A percentile compares a stretch with the other conserved stretches of the same genome.
Conservation (phyloP, 2,329 filamentous ascomycete genomes). For the Botrytis medusae region DNA sequence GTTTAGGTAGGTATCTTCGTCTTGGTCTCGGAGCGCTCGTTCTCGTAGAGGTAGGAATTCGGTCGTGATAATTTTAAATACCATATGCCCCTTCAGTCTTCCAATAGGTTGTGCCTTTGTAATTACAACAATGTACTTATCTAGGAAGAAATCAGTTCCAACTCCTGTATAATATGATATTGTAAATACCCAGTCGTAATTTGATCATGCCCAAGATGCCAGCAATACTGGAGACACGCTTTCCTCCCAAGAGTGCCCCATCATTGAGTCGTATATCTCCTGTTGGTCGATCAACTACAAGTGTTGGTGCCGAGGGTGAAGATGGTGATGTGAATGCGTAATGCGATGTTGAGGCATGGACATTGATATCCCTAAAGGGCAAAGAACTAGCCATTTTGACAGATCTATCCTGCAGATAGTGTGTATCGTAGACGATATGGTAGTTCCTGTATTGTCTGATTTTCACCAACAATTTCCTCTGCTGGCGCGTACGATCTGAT, state of each 20-base stretch:
- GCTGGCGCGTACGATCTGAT: not conserved
- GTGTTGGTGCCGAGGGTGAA: slow-evolving; percentile 80
- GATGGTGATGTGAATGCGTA: slow-evolving; percentile 98
- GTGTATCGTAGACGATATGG: not conserved
- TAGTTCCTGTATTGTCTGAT: not conserved
- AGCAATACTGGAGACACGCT: slow-evolving; percentile 89
- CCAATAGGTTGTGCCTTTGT: slow-evolving; percentile 92
- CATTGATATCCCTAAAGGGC: slow-evolving; percentile 95
- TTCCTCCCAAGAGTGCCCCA: slow-evolving; percentile 70
- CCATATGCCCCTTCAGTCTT: slow-evolving; percentile 89
- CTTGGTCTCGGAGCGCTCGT: slow-evolving; percentile 83
- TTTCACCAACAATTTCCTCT: not conserved
- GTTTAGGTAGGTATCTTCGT: slow-evolving; percentile 87
- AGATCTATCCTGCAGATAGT: not conserved
- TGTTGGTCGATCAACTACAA: slow-evolving; percentile 88
- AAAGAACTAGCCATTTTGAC: slow-evolving; percentile 50
- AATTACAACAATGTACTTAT: slow-evolving; percentile 97
- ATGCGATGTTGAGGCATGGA: slow-evolving; percentile 85
- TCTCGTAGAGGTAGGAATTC: slow-evolving; percentile 94
- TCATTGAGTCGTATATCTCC: slow-evolving; percentile 86
- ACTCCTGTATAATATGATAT: not conserved
- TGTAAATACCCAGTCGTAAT: slow-evolving; percentile 75
- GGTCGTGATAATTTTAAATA: slow-evolving; percentile 88
- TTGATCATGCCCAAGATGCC: slow-evolving; percentile 94
- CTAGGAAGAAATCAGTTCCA: slow-evolving; percentile 41